Evolutionary conservation across 768 basidiomycete genomes (phyloP), one percentile per base, ranked within the genome.

Genomic region (Naganishia vishniacii): DNA sequence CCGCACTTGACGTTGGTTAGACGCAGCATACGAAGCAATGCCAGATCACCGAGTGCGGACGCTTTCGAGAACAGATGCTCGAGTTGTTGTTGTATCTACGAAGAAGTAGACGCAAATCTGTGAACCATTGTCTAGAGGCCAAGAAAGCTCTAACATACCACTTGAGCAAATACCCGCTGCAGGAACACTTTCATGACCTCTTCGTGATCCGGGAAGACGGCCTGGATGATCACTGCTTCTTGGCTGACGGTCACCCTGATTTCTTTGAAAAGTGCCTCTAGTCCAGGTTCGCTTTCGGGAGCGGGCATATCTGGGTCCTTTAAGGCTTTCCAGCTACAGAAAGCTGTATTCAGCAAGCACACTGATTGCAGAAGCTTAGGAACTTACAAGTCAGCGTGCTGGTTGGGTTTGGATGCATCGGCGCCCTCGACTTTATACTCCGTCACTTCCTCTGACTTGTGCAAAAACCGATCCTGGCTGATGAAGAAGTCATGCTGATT

Each of bases 401-500:
- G 51, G 32, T 26, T 7, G 46, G 20, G 29, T n/a, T 53, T 62
- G 1, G 56, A 56, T 23, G 69, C 48, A 8, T 64, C 68, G 0
- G 42, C 69, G 58, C 64, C 75, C 60, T 42, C 73, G 46, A n/a
- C 80, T 80, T 70, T 86, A 85, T 32, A 83, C 64, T 26, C 69
- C 64, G n/a, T 48, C 63, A 40, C 53, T 26, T 32, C 23, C 16
- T 60, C 59, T 20, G 41, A 37, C 46, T 80, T 77, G 37, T 87
- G 85, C 32, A 77, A 45, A 41, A 90, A 85, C 60, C 89, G 84
- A 74, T 93, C 93, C 63, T 81, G 80, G 16, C 80, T 80, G 75
- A 98, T 97, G 81, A 99, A 99, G 81, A 99, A 99, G 75, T 98
- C 95, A 71, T 99, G 95, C 74, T 99, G 95, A 72, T 98, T 99